A percentile compares a stretch with the other conserved stretches of the same genome.
Conservation (phyloP, 1,284 basidiomycete genomes). For the Grifola frondosa region DNA sequence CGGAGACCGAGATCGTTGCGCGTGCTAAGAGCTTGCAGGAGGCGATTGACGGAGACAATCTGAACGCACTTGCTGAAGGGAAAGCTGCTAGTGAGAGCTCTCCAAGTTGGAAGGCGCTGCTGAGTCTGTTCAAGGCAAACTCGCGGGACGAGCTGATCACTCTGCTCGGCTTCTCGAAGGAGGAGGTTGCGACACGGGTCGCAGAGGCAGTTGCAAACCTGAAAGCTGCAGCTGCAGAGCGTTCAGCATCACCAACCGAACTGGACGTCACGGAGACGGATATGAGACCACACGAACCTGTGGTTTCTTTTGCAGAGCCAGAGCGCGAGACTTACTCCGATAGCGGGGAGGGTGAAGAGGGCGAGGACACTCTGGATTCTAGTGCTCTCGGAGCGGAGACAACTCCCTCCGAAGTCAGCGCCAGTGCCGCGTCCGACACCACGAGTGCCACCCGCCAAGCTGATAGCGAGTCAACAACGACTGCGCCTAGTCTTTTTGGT, state of each 20-base stretch:
- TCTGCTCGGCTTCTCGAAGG: slow-evolving; percentile 91
- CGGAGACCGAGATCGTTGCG: slow-evolving; percentile 76
- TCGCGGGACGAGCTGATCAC: slow-evolving; percentile 90
- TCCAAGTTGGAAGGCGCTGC: slow-evolving; percentile 86
- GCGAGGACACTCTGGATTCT: slow-evolving; percentile 47
- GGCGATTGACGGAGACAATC: slow-evolving; percentile 62
- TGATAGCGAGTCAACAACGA: slow-evolving; percentile 78
- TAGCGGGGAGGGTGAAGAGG: slow-evolving; percentile 46
- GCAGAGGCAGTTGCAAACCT: slow-evolving; percentile 80
- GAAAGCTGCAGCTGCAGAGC: slow-evolving; percentile 43
- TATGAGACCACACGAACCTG: slow-evolving; percentile 57
- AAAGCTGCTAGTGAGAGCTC: slow-evolving; percentile 44
- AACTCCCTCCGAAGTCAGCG: slow-evolving; percentile 75
- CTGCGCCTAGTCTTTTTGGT: slow-evolving; percentile 86
- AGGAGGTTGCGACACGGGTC: slow-evolving; percentile 79
- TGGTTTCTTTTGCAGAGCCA: slow-evolving; percentile 78
- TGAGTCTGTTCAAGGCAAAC: slow-evolving; percentile 87
- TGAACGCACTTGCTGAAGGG: slow-evolving; percentile 69
- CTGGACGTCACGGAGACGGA: slow-evolving; percentile 43
- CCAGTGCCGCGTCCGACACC: slow-evolving; percentile 60
- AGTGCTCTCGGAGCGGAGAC: slow-evolving; percentile 38
- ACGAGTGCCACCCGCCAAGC: slow-evolving; percentile 58
- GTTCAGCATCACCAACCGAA: slow-evolving; percentile 23
- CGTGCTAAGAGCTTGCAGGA: slow-evolving; percentile 73
- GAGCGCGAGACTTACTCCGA: slow-evolving; percentile 43